Percentiles rank a stretch among this genome's conserved stretches.
phyloP scores from a whole-genome alignment of 202 grass and related monocot species.

The Dendrocalamus latiflorus region DNA sequence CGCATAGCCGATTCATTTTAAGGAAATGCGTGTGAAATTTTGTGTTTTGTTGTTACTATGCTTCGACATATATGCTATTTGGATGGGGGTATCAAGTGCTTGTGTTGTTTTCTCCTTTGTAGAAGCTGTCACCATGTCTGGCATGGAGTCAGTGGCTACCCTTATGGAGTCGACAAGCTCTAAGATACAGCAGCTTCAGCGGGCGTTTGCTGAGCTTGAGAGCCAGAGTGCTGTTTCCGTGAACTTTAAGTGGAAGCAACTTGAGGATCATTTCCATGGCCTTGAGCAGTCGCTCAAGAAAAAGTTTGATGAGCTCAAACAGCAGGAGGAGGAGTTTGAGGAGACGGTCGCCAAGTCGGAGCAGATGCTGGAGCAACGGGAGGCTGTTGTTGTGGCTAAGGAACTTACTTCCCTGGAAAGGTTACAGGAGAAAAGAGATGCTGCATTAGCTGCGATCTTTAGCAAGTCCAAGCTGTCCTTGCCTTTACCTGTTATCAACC shows the following conservation, averaged over 20 bases:
- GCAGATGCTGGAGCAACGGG: constrained; percentile 57
- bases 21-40: not conserved
- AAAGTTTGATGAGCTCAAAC: constrained; percentile 68
- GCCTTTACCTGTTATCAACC: constrained; percentile 30
- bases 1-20: not conserved
- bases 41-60: not conserved
- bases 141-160: constrained; percentile 55
- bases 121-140: constrained; percentile 44
- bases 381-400: constrained; percentile 72
- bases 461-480: constrained; percentile 50
- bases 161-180: constrained; percentile 83
- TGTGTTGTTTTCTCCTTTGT: not conserved
- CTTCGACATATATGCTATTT: constrained; percentile 11
- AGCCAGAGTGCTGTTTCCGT: constrained; percentile 66
- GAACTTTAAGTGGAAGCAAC: constrained; percentile 95
- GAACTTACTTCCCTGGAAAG: constrained; percentile 78
- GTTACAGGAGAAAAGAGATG: constrained; percentile 79
- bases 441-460: constrained; percentile 73
- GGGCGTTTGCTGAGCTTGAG: constrained; percentile 72
- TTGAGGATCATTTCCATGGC: constrained; percentile 90
- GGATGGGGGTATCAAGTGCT: not conserved
- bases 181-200: constrained; percentile 82
- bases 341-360: constrained; percentile 41
- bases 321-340: constrained; percentile 72
- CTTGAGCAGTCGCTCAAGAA: constrained; percentile 80